Evolutionary conservation across 2,329 filamentous ascomycete genomes (phyloP).

Genomic region (Chaetomiaceae sp.): DNA sequence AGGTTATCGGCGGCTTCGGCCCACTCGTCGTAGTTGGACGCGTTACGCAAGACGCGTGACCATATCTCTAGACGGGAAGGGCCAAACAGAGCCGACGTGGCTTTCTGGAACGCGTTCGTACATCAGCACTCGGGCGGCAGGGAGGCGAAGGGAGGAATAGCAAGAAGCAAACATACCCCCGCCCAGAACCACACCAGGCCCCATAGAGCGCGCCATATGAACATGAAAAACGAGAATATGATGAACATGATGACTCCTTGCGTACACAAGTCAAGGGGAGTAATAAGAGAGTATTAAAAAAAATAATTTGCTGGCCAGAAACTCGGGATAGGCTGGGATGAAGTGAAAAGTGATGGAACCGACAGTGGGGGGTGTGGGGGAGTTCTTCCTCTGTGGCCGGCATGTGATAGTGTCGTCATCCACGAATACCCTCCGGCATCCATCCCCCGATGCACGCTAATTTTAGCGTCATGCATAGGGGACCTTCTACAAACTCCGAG

Average conservation of each 20-base stretch:
- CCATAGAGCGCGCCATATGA: constrained; percentile 17
- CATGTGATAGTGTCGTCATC: neutral
- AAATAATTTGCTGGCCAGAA: neutral
- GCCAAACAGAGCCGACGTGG: constrained; percentile 62
- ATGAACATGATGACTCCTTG: too few relatives aligned
- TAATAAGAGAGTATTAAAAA: neutral
- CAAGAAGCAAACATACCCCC: constrained; percentile 8
- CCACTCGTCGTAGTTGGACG: constrained; percentile 78
- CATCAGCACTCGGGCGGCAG: neutral
- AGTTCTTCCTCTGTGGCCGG: too few relatives aligned
- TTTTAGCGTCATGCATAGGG: too few relatives aligned
- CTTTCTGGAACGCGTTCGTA: constrained; percentile 47
- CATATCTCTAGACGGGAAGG: constrained; percentile 63
- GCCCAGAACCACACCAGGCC: constrained; percentile 22
- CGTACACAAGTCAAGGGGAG: too few relatives aligned
- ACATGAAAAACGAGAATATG: constrained; percentile 7
- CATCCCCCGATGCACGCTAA: too few relatives aligned
- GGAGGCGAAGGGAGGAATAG: neutral
- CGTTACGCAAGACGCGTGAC: constrained; percentile 60
- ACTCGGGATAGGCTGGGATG: too few relatives aligned
- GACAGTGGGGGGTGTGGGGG: too few relatives aligned
- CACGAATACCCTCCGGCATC: neutral
- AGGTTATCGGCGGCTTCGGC: constrained; percentile 76
- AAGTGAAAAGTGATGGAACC: neutral
- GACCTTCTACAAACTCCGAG: too few relatives aligned